Conservation (phyloP, 805 yeast genomes). For the Ogataea henricii region DNA sequence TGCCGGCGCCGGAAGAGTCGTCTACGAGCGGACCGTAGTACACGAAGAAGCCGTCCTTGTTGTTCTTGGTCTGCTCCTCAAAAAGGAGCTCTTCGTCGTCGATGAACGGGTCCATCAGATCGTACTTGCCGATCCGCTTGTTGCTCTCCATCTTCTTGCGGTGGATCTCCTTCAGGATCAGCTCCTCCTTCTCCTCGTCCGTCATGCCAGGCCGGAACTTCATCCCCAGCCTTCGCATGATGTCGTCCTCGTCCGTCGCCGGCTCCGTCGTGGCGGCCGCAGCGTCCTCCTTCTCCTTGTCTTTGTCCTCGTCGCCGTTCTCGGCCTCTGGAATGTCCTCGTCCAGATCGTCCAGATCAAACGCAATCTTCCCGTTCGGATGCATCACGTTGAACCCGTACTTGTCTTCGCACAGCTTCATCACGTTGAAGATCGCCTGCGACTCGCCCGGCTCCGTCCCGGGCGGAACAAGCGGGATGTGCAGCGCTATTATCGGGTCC, state of each 20-base stretch:
- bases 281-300: not conserved
- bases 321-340: conserved; percentile 49
- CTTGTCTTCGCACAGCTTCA: conserved; percentile 76
- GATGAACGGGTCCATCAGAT: conserved; percentile 90
- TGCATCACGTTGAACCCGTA: conserved; percentile 77
- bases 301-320: conserved; percentile 8
- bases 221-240: conserved; percentile 30
- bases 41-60: conserved; percentile 94
- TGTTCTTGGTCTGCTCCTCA: conserved; percentile 92
- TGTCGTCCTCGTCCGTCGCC: conserved; percentile 40
- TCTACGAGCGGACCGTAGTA: conserved; percentile 89
- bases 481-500: conserved; percentile 54
- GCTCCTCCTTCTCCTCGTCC: conserved; percentile 35
- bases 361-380: conserved; percentile 62
- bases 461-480: conserved; percentile 57
- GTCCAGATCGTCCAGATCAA: conserved; percentile 50
- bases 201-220: conserved; percentile 36
- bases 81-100: conserved; percentile 90
- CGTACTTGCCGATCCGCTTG: conserved; percentile 87
- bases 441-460: conserved; percentile 47
- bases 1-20: conserved; percentile 37
- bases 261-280: conserved; percentile 25
- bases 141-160: conserved; percentile 50
- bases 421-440: conserved; percentile 69
- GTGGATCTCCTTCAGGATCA: conserved; percentile 34